Conservation (phyloP, 805 yeast species). For the Saccharomycopsis olivae region DNA sequence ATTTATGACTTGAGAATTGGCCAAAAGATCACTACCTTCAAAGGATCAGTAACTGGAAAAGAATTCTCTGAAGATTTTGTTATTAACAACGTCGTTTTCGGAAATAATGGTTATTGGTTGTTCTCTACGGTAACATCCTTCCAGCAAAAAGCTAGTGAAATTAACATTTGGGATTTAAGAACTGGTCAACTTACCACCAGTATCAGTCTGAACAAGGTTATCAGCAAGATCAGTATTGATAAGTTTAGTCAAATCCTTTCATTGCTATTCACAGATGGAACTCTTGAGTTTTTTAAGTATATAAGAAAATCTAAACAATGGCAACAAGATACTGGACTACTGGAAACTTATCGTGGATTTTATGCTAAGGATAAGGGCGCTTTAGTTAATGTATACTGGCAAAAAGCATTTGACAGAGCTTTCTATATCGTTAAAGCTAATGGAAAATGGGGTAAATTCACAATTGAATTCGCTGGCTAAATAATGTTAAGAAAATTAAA, state of each 20-base stretch:
- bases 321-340: slow-evolving; percentile 8
- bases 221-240: slow-evolving; percentile 12
- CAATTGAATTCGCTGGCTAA: slow-evolving; percentile 16
- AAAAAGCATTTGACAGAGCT: slow-evolving; percentile 15
- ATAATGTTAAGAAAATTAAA: too few relatives aligned
- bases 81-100: slow-evolving; percentile 36
- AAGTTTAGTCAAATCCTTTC: slow-evolving; percentile 14
- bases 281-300: slow-evolving; percentile 15
- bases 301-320: slow-evolving; percentile 17
- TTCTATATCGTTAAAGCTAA: slow-evolving; percentile 11
- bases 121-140: slow-evolving; percentile 24
- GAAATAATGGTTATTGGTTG: slow-evolving; percentile 58
- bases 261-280: slow-evolving; percentile 7
- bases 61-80: slow-evolving; percentile 16
- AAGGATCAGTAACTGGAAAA: slow-evolving; percentile 11
- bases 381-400: slow-evolving; percentile 12
- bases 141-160: slow-evolving; percentile 2
- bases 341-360: slow-evolving; percentile 2
- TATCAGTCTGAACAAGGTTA: slow-evolving; percentile 7
- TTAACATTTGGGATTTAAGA: slow-evolving; percentile 41
- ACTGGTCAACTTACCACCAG: slow-evolving; percentile 23
- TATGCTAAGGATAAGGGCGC: neutral
- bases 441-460: slow-evolving; percentile 17
- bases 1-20: slow-evolving; percentile 33
- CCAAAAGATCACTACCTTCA: slow-evolving; percentile 26